Conservation (phyloP, 768 basidiomycete genomes). For the Kwoniella botswanensis region DNA sequence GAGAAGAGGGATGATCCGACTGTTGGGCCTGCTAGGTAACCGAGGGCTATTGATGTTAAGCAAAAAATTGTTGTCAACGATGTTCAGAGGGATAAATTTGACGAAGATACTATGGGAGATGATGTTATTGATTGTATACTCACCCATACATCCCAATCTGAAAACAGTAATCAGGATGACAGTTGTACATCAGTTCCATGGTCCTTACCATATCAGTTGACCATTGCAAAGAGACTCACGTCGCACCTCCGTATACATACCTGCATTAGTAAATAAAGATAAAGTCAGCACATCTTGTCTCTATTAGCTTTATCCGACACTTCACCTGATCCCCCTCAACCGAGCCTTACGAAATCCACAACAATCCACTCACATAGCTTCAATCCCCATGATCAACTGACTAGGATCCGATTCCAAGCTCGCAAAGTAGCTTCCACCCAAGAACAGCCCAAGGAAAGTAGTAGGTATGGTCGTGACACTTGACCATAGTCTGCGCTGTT, state of each 20-base stretch:
- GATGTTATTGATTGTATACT: constrained; percentile 10
- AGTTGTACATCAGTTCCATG: not conserved
- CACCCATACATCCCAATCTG: constrained; percentile 53
- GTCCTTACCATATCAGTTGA: not conserved
- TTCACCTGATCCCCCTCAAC: too few species aligned
- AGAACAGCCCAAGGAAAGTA: constrained; percentile 45
- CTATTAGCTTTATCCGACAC: not conserved
- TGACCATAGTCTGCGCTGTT: constrained; percentile 47
- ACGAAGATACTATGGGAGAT: too few species aligned
- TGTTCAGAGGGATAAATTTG: too few species aligned
- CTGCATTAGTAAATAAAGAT: constrained; percentile 4
- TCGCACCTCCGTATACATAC: constrained; percentile 54
- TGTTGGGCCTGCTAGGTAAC: constrained; percentile 56
- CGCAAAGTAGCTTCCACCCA: constrained; percentile 55
- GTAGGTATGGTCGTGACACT: constrained; percentile 52
- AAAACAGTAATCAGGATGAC: not conserved
- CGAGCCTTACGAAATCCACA: not conserved
- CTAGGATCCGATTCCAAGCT: constrained; percentile 54
- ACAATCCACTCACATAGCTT: constrained; percentile 49
- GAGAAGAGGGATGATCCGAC: constrained; percentile 56
- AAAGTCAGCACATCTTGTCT: not conserved
- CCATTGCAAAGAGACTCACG: constrained; percentile 41
- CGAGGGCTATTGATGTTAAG: constrained; percentile 37
- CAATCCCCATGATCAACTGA: constrained; percentile 56
- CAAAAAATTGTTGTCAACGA: not conserved